phyloP scores from a whole-genome alignment of 495 filamentous ascomycete species.

The Staphylotrichum tortipilum region DNA sequence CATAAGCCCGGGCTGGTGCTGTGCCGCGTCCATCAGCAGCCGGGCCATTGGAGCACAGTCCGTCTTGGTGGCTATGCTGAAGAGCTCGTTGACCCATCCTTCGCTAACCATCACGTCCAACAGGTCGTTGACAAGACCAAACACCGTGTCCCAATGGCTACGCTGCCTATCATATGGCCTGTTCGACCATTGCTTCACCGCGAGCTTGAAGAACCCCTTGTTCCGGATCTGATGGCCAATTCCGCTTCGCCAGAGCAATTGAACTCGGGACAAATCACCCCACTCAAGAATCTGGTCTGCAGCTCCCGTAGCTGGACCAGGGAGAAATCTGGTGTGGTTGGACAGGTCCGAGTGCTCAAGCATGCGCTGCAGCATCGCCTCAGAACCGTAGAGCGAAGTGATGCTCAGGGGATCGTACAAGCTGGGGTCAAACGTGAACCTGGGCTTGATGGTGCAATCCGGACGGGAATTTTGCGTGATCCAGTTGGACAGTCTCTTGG shows the following conservation, averaged over 20 bases:
- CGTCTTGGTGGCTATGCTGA: background rate
- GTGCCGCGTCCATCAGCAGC: background rate
- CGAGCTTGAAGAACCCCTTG: background rate
- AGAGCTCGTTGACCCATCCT: background rate
- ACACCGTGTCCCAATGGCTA: background rate
- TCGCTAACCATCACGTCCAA: slow-evolving; percentile 3
- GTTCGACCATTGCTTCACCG: background rate
- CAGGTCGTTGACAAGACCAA: slow-evolving; percentile 1
- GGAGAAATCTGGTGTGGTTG: background rate
- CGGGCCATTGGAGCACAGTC: background rate
- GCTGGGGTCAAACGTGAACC: slow-evolving; percentile 2
- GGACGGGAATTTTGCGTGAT: slow-evolving; percentile 9
- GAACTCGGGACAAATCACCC: background rate
- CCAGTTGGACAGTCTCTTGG: slow-evolving; percentile 9
- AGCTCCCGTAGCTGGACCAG: background rate
- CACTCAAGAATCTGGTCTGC: slow-evolving; percentile 3
- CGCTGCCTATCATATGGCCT: background rate
- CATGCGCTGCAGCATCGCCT: slow-evolving; percentile 3
- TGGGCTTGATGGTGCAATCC: slow-evolving; percentile 3
- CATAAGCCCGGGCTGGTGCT: background rate
- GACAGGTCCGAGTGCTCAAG: slow-evolving; percentile 8
- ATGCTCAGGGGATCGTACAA: slow-evolving; percentile 6
- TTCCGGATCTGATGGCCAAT: background rate
- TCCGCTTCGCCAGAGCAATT: background rate
- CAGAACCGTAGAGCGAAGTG: slow-evolving; percentile 3